phyloP scores from a whole-genome alignment of 2,329 filamentous ascomycete genomes.

The Penicillium digitatum region DNA sequence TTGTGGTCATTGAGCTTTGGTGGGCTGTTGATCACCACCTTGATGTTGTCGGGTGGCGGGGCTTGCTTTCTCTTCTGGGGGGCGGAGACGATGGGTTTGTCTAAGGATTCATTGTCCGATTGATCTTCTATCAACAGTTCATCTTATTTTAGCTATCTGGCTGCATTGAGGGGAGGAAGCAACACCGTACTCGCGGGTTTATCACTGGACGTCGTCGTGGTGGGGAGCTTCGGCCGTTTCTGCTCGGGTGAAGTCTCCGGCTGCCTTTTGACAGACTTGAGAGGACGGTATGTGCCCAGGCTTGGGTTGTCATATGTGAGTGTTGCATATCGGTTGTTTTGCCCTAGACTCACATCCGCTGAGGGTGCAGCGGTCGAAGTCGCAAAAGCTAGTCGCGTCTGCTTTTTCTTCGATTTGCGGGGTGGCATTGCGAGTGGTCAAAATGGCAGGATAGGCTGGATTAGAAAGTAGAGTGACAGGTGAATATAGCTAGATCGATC shows the following conservation, averaged over 20 bases:
- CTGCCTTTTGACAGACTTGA: conserved; percentile 4
- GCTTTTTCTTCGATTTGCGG: conserved; percentile 35
- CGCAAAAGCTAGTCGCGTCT: conserved; percentile 45
- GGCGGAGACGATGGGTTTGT: conserved; percentile 10
- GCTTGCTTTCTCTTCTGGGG: conserved; percentile 10
- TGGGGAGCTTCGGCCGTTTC: not conserved
- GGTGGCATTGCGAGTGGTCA: conserved; percentile 25
- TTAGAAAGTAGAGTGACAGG: not conserved
- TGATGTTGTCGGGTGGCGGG: not conserved
- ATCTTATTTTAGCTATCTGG: conserved; percentile 2
- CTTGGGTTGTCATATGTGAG: conserved; percentile 35
- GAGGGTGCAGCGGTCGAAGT: conserved; percentile 29
- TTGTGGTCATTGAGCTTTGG: not conserved
- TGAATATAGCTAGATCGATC: not conserved
- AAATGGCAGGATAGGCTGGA: not conserved
- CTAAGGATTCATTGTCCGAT: conserved; percentile 7
- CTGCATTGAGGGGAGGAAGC: not conserved
- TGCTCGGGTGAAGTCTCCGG: not conserved
- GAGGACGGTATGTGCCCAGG: conserved; percentile 11
- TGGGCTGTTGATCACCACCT: not conserved
- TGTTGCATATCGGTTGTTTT: conserved; percentile 30
- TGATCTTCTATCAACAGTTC: not conserved
- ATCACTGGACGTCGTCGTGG: not conserved
- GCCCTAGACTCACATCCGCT: conserved; percentile 14
- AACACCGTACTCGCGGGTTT: not conserved